Conservation (phyloP, 2,329 filamentous ascomycete species). For the Monosporascus sp. region DNA sequence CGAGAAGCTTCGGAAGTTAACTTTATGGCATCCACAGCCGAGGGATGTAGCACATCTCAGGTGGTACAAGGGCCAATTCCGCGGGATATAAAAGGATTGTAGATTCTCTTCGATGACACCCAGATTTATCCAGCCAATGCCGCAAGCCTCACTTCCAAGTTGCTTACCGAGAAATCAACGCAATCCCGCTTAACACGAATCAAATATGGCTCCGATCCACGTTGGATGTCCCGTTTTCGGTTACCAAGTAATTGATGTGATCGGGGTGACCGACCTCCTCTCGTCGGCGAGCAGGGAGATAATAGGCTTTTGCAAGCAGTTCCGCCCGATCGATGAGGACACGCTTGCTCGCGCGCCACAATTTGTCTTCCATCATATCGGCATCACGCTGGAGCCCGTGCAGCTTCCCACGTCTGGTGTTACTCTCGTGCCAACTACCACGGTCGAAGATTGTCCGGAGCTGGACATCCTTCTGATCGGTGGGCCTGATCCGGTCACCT, state of each 20-base stretch:
- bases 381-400: slow-evolving; percentile 25
- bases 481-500: slow-evolving; percentile 23
- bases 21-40: too few species aligned
- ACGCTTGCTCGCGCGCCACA: slow-evolving; percentile 20
- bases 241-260: slow-evolving; percentile 29
- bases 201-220: slow-evolving; percentile 17
- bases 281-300: slow-evolving; percentile 18
- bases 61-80: too few species aligned
- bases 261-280: slow-evolving; percentile 28
- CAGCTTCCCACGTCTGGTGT: background rate
- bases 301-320: slow-evolving; percentile 5
- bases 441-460: slow-evolving; percentile 30
- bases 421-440: slow-evolving; percentile 23
- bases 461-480: slow-evolving; percentile 33
- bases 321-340: slow-evolving; percentile 14
- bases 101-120: too few species aligned
- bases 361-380: slow-evolving; percentile 30
- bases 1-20: too few species aligned
- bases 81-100: too few species aligned
- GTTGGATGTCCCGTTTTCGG: slow-evolving; percentile 23
- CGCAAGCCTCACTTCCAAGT: too few species aligned
- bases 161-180: too few species aligned
- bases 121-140: too few species aligned
- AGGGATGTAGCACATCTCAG: too few species aligned
- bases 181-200: too few species aligned